Evolutionary conservation across 768 basidiomycete genomes (phyloP), one percentile per base, ranked within the genome.

Genomic region (Mycena kentingensis): DNA sequence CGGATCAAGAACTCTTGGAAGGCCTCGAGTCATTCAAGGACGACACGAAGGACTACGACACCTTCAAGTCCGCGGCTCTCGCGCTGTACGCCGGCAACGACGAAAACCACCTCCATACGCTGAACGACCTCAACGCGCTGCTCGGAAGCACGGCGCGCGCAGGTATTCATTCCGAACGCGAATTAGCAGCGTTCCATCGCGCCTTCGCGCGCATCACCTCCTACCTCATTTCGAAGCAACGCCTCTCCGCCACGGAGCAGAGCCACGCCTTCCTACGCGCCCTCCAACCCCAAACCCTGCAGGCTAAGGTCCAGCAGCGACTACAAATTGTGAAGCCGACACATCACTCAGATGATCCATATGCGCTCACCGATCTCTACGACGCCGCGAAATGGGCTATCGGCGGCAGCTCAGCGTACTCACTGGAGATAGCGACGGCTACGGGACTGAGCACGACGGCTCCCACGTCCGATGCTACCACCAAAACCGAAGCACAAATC

Each of bases 71-170:
- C 2, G 60, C 49, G 0, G 57, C 67, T 1, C 44, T 60, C 22
- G 57, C 59, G 5, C 51, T 62, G 26, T 70, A 68, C 46, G 45
- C 63, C 22, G 61, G 52, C 25, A 54, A 61, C 18, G 57, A 58
- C 11, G 50, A 52, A 21, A 32, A 53, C 1, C 45, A 41, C 16
- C 52, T 57, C 0, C 68, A 57, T 34, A 39, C 52, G 15, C 31
- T 64, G 2, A 38, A 48, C 13, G 61, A 70, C 34, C 42, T 70
- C 2, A 55, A 66, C 31, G 38, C 44, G 3, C 51, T 67, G 2
- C 54, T 70, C 28, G 51, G 55, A 2, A 48, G 63, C 22, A 48
- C 51, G 10, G 52, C 60, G 19, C 48, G 52, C 19, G 18, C 49
- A 7, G 56, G 57, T 4, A 60, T 65, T 4, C 35, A 41, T 24